A percentile compares a stretch with the other conserved stretches of the same genome.
Conservation (phyloP, 1,284 basidiomycete genomes). For the Cryptococcus maquisensis region DNA sequence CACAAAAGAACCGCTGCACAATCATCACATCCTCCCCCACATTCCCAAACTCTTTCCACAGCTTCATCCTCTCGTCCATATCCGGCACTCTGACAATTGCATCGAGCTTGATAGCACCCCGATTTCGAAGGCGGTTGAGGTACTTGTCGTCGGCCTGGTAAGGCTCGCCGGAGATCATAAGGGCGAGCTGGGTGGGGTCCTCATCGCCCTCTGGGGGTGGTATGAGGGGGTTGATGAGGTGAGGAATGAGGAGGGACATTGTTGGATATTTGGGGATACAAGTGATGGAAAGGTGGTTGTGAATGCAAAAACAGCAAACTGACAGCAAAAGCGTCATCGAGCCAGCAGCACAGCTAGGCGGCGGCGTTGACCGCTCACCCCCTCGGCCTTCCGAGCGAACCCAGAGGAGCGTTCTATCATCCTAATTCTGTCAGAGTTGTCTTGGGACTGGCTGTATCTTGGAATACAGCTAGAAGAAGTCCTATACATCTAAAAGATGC, state of each 20-base stretch:
- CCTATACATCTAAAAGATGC: too few species aligned
- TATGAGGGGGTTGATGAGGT: neutral
- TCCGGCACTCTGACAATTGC: constrained; percentile 20
- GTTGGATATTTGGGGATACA: too few species aligned
- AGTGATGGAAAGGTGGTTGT: too few species aligned
- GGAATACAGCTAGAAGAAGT: too few species aligned
- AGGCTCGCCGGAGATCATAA: constrained; percentile 28
- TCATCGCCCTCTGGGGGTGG: constrained; percentile 1
- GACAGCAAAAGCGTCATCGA: too few species aligned
- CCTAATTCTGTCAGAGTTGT: too few species aligned
- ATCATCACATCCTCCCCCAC: constrained; percentile 4
- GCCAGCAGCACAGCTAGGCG: too few species aligned
- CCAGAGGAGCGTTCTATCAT: too few species aligned
- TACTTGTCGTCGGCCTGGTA: constrained; percentile 32
- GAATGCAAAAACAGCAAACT: too few species aligned
- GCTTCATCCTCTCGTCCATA: constrained; percentile 15
- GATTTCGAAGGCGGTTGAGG: constrained; percentile 18
- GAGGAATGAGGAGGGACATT: neutral
- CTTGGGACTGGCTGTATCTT: too few species aligned
- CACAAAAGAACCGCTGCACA: constrained; percentile 28
- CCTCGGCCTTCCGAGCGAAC: too few species aligned
- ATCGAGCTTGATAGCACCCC: constrained; percentile 11
- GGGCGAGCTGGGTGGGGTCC: constrained; percentile 14
- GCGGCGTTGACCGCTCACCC: too few species aligned
- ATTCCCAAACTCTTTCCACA: constrained; percentile 5